A percentile compares a stretch with the other conserved stretches of the same genome.
Conservation (phyloP, 805 yeast genomes). For the Pichia paraexigua region DNA sequence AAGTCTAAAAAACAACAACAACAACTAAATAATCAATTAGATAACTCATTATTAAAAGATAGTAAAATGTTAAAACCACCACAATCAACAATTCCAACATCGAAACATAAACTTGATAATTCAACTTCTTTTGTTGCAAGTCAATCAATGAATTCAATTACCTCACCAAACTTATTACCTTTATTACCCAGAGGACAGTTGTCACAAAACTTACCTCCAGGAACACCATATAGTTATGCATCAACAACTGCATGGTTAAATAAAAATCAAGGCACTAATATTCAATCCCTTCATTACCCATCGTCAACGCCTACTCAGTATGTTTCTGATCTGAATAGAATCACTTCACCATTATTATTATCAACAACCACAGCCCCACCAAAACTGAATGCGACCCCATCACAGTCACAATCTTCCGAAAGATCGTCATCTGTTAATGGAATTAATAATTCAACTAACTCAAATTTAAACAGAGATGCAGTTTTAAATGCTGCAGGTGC, state of each 20-base stretch:
- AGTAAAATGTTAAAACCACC: not conserved
- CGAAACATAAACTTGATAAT: not conserved
- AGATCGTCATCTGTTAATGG: slow-evolving; percentile 22
- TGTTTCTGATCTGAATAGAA: slow-evolving; percentile 54
- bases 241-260: slow-evolving; percentile 23
- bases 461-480: slow-evolving; percentile 24
- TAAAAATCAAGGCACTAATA: slow-evolving; percentile 24
- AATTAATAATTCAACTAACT: not conserved
- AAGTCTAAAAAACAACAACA: slow-evolving; percentile 3
- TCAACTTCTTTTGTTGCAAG: not conserved
- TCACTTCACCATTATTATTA: slow-evolving; percentile 57
- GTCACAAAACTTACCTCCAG: slow-evolving; percentile 15
- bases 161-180: slow-evolving; percentile 34
- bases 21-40: slow-evolving; percentile 8
- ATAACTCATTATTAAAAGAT: not conserved
- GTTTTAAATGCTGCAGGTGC: slow-evolving; percentile 34
- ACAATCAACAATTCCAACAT: not conserved
- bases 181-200: slow-evolving; percentile 32
- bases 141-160: slow-evolving; percentile 4
- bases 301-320: slow-evolving; percentile 63
- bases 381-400: slow-evolving; percentile 28
- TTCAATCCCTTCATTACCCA: slow-evolving; percentile 58
- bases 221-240: slow-evolving; percentile 24
- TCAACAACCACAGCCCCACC: slow-evolving; percentile 35
- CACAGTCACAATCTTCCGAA: slow-evolving; percentile 29